Evolutionary conservation across 495 filamentous ascomycete species (phyloP).

Genomic region (Cetradonia linearis): DNA sequence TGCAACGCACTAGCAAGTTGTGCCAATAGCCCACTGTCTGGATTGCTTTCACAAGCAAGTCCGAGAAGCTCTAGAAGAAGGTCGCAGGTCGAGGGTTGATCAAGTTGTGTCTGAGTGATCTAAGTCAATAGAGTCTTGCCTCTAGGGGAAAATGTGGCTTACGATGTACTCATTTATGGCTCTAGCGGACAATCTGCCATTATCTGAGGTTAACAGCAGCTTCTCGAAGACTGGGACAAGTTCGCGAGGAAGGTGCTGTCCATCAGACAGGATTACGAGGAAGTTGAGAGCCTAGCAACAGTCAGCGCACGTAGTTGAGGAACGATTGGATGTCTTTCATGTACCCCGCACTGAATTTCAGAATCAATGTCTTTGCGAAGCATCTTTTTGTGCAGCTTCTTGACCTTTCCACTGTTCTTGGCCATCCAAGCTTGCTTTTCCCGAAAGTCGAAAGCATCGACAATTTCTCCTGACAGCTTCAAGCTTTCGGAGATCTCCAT

Average conservation of each 20-base stretch:
- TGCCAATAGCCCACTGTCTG: not conserved
- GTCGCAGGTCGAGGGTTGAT: constrained; percentile 8
- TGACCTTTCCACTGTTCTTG: constrained; percentile 34
- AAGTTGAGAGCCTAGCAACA: constrained; percentile 32
- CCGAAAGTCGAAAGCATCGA: constrained; percentile 34
- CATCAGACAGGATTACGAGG: constrained; percentile 22
- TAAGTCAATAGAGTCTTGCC: not conserved
- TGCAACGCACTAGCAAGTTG: constrained; percentile 6
- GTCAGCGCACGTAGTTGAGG: not conserved
- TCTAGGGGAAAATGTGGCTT: not conserved
- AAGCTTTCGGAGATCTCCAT: constrained; percentile 40
- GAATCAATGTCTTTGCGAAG: constrained; percentile 31
- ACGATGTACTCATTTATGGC: constrained; percentile 9
- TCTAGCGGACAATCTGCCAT: not conserved
- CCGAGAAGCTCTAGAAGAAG: constrained; percentile 2
- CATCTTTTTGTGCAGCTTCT: constrained; percentile 45
- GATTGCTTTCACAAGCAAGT: not conserved
- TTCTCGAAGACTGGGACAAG: constrained; percentile 5
- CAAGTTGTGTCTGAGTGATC: constrained; percentile 8
- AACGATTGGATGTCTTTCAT: not conserved
- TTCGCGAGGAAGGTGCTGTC: constrained; percentile 6
- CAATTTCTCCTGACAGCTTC: constrained; percentile 39
- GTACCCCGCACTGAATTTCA: constrained; percentile 35
- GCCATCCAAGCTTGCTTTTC: constrained; percentile 39
- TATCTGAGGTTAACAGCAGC: not conserved